Evolutionary conservation across 768 basidiomycete species (phyloP).

Genomic region (Gloeostereum incarnatum): DNA sequence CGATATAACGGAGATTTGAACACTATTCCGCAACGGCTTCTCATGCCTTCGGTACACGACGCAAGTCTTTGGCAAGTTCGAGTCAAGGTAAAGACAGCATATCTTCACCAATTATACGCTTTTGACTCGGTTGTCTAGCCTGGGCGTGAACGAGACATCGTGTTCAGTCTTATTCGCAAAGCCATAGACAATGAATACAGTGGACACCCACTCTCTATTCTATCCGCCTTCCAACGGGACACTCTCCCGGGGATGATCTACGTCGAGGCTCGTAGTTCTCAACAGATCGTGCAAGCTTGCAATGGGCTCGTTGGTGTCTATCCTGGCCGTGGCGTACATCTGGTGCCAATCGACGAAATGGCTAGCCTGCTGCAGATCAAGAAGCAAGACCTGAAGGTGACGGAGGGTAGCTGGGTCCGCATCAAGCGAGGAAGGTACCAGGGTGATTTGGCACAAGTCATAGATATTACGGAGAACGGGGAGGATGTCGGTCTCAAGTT

Average conservation of each 20-base stretch:
- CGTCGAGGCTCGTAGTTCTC: conserved; percentile 84
- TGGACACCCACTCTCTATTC: conserved; percentile 71
- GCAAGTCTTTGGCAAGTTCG: conserved; percentile 93
- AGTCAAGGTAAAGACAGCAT: conserved; percentile 57
- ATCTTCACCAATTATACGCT: background rate
- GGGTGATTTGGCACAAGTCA: conserved; percentile 91
- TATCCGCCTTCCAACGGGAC: conserved; percentile 93
- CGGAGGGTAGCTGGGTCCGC: conserved; percentile 90
- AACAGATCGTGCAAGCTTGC: conserved; percentile 78
- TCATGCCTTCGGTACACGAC: conserved; percentile 97
- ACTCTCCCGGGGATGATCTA: conserved; percentile 95
- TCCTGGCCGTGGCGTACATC: conserved; percentile 65
- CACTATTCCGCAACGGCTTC: conserved; percentile 81
- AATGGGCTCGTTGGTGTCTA: conserved; percentile 92
- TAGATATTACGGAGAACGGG: conserved; percentile 88
- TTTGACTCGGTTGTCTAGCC: conserved; percentile 34
- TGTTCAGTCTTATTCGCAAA: conserved; percentile 93
- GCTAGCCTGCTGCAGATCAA: conserved; percentile 92
- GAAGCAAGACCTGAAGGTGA: conserved; percentile 82
- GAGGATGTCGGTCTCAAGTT: conserved; percentile 91
- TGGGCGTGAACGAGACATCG: conserved; percentile 87
- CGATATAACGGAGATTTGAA: conserved; percentile 90
- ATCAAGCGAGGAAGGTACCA: conserved; percentile 90
- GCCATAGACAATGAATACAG: conserved; percentile 77
- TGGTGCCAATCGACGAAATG: conserved; percentile 98